Conservation (phyloP, 208 protist species). For the Vickermania spadyakhi region DNA sequence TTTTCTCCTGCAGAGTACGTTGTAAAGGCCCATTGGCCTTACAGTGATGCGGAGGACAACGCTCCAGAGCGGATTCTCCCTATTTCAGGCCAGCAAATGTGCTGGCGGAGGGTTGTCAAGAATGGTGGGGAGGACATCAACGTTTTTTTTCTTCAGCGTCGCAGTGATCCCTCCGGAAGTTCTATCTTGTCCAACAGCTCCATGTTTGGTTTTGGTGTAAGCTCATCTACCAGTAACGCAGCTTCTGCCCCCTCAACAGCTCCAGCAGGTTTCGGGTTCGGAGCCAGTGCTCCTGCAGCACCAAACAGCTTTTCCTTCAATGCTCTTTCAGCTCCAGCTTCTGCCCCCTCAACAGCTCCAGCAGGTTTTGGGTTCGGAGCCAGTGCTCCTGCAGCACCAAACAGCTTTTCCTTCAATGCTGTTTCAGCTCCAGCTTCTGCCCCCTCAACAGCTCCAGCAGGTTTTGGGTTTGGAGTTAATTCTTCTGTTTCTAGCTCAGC, state of each 20-base stretch:
- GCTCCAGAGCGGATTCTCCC: constrained; percentile 77
- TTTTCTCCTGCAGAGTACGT: constrained; percentile 72
- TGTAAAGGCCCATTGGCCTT: constrained; percentile 81
- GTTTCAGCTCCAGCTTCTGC: not conserved
- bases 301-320: too few relatives aligned
- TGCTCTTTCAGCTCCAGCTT: not conserved
- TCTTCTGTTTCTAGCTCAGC: constrained; percentile 1
- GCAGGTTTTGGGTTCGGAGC: constrained; percentile 27
- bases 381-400: constrained; percentile 8
- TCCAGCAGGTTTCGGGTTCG: constrained; percentile 19
- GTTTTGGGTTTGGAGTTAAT: constrained; percentile 22
- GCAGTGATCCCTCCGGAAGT: constrained; percentile 4
- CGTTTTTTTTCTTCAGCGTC: constrained; percentile 55
- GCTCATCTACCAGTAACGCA: not conserved
- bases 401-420: constrained; percentile 22
- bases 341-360: constrained; percentile 5
- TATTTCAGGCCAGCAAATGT: constrained; percentile 58
- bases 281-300: constrained; percentile 1
- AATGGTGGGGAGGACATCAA: constrained; percentile 67
- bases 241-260: constrained; percentile 4
- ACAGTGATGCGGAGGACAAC: constrained; percentile 82
- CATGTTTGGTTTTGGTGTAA: constrained; percentile 26
- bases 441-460: not conserved
- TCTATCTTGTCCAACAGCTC: constrained; percentile 6
- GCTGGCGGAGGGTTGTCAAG: constrained; percentile 63